A percentile compares a stretch with the other conserved stretches of the same genome.
phyloP scores from a whole-genome alignment of 768 basidiomycete species.

The Cantharellus cinnabarinus region DNA sequence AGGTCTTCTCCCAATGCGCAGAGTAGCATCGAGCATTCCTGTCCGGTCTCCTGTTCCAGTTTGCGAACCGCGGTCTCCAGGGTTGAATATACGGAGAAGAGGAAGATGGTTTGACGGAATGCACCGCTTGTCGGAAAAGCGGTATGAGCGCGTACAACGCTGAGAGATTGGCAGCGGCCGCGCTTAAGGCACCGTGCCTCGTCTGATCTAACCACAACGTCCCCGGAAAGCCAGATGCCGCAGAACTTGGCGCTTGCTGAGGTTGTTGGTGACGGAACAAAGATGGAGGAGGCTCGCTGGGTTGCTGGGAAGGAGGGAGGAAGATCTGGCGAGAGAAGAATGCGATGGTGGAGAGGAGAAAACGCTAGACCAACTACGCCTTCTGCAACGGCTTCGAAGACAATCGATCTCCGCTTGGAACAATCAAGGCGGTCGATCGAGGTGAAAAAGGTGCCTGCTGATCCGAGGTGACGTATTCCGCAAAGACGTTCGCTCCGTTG shows the following conservation, averaged over 20 bases:
- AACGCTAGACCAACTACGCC: conserved; percentile 36
- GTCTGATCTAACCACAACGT: conserved; percentile 61
- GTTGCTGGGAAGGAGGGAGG: conserved; percentile 17
- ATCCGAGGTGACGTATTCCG: conserved; percentile 44
- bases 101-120: conserved; percentile 27
- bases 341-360: conserved; percentile 17
- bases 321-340: conserved; percentile 13
- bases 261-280: conserved; percentile 3
- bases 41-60: conserved; percentile 44
- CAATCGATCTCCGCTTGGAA: conserved; percentile 6
- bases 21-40: conserved; percentile 14
- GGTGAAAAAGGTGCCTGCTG: conserved; percentile 18
- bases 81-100: conserved; percentile 27
- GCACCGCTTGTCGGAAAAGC: conserved; percentile 53
- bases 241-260: conserved; percentile 7
- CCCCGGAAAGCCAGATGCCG: conserved; percentile 41
- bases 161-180: conserved; percentile 54
- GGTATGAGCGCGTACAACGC: conserved; percentile 64
- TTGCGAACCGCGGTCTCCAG: conserved; percentile 44
- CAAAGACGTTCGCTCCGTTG: neutral
- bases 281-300: conserved; percentile 16
- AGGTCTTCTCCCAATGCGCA: conserved; percentile 33
- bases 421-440: neutral
- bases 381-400: conserved; percentile 10
- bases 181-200: conserved; percentile 41